These are phyloP conservation scores for Leishmania gerbilli DNA, from an alignment of 208 protist species.

Conservation along the genomic window DNA sequence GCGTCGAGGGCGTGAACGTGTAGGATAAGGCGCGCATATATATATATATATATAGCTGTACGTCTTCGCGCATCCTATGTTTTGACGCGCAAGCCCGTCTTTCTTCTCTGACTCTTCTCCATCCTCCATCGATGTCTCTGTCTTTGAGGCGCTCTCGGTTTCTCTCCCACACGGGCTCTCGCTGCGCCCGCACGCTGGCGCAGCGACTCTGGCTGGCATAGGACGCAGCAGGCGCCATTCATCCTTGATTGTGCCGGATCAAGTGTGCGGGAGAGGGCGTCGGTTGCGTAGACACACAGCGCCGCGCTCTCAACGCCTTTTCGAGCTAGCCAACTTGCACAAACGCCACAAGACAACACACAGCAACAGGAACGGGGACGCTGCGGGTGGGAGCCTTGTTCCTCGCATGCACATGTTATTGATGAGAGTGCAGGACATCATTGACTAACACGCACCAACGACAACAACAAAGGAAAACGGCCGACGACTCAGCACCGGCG, in stretches of 20 bases:
- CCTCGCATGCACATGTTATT: not conserved
- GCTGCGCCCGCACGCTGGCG: not conserved
- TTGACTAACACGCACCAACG: not conserved
- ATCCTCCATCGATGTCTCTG: not conserved
- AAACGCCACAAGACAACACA: not conserved
- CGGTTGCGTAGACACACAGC: not conserved
- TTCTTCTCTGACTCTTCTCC: not conserved
- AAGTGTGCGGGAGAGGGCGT: not conserved
- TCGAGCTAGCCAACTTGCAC: not conserved
- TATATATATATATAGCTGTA: not conserved
- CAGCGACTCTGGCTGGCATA: not conserved
- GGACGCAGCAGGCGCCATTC: not conserved
- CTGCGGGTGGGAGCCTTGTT: not conserved
- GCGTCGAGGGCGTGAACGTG: not conserved
- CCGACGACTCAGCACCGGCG: not conserved
- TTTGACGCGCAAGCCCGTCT: not conserved
- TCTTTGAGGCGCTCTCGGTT: not conserved
- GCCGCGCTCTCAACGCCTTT: not conserved
- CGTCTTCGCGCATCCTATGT: not conserved
- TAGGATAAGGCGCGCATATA: not conserved
- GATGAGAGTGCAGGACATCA: not conserved
- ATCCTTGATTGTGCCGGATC: not conserved
- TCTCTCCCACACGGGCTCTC: not conserved
- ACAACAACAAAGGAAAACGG: not conserved
- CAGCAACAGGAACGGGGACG: not conserved